These are phyloP conservation scores for Margaritispora aquatica DNA, from an alignment of 495 filamentous ascomycete genomes.

Conservation along the genomic window DNA sequence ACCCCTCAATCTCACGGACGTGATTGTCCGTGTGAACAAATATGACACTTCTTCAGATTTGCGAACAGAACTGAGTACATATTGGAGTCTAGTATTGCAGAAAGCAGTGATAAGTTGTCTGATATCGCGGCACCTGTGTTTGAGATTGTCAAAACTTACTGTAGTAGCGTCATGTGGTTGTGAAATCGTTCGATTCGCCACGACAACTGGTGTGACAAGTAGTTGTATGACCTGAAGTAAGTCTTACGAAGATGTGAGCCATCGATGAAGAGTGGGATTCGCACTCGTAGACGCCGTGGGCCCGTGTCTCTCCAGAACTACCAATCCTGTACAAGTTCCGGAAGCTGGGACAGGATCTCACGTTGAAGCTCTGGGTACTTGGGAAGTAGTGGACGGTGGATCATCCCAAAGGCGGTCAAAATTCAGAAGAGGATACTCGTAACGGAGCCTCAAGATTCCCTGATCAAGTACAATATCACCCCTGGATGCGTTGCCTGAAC, in stretches of 20 bases:
- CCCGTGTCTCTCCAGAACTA: no score
- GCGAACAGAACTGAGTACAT: not conserved
- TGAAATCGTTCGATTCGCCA: not conserved
- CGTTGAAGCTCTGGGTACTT: not conserved
- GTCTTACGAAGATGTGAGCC: no score
- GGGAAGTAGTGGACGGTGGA: not conserved
- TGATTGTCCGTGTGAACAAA: slow-evolving; percentile 12
- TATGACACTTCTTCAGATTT: not conserved
- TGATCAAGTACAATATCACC: not conserved
- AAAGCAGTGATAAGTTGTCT: not conserved
- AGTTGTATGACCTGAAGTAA: not conserved
- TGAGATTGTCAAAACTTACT: not conserved
- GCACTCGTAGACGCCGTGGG: no score
- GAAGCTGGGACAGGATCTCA: not conserved
- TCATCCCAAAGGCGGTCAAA: not conserved
- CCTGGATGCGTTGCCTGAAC: not conserved
- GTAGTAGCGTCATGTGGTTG: not conserved
- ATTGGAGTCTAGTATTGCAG: not conserved
- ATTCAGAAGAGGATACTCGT: not conserved
- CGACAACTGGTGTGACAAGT: not conserved
- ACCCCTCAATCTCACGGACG: slow-evolving; percentile 18
- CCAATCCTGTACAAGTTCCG: not conserved
- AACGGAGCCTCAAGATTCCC: not conserved
- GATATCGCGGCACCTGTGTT: not conserved
- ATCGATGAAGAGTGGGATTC: no score